Evolutionary conservation across 225 moss, liverwort and hornwort species (phyloP), one percentile per base, ranked within the genome.

Genomic region (Neckera pumila): DNA sequence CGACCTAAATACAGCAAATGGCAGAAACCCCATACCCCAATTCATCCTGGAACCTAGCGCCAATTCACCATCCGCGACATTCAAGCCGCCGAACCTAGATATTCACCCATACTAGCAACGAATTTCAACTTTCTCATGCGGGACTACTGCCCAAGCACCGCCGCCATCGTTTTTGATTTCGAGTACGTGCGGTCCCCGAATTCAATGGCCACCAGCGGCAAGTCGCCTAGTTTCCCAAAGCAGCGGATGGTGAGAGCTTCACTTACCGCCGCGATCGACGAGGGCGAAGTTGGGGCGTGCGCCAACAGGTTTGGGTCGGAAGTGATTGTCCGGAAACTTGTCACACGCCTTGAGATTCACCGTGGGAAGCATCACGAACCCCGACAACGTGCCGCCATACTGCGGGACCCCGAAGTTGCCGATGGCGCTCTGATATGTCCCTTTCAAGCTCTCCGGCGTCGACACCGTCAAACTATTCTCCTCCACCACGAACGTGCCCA

Each of bases 331-430:
- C 23, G 91, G 87, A 26, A 94, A 95, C 56, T 14, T 53, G 0
- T 69, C 80, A 74, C 98, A 98, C 7, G 92, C 96, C 65, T 81
- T 92, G 21, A 91, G 51, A 73, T 92, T 93, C 10, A 86, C 90
- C 2, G 56, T 19, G 11, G 95, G 92, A 51, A 93, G 95, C 59
- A 80, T 73, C 7, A 98, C 94, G 7, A 89, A 86, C 47, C 98
- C 98, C 40, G 92, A 85, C 87, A 98, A 91, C 70, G 97, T 97
- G 76, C 95, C 98, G 66, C 98, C 98, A 81, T 98, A 98, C 77
- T 97, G 95, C 56, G 98, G 98, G n/a, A 98, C 94, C 16, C 98
- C 98, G 64, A 98, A 98, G 92, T 98, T 98, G 17, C 96, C 98
- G 86, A 98, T 98, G n/a, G 98, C 92, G 86, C 97, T 95, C 78